Evolutionary conservation across 169 alveolate genomes (phyloP).

Genomic region (Ophryocystis elektroscirrha): DNA sequence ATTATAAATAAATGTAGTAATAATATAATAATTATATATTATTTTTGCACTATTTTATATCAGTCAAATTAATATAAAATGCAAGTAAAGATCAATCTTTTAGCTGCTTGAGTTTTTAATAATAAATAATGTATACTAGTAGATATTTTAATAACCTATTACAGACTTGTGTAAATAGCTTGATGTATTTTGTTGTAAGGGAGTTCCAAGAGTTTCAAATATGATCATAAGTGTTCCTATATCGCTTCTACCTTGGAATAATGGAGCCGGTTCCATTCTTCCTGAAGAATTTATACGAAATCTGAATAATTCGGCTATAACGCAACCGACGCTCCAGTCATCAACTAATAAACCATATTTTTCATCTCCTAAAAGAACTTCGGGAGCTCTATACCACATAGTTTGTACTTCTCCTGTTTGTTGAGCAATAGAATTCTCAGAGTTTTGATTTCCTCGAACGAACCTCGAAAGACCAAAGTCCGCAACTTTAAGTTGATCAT

Average conservation of each 20-base stretch:
- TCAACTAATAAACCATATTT: conserved; percentile 61
- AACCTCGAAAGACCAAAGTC: conserved; percentile 34
- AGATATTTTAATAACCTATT: conserved; percentile 5
- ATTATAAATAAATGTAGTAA: too few species aligned
- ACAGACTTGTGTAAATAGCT: too few species aligned
- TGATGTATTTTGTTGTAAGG: too few species aligned
- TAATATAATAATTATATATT: too few species aligned
- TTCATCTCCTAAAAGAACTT: conserved; percentile 51
- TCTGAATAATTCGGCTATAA: conserved; percentile 41
- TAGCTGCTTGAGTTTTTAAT: too few species aligned
- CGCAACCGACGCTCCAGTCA: conserved; percentile 67
- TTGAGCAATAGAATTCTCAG: conserved; percentile 39
- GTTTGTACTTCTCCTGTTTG: conserved; percentile 60
- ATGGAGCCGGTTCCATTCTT: conserved; percentile 11
- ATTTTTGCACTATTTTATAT: too few species aligned
- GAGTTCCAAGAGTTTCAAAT: conserved; percentile 39
- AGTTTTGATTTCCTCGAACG: conserved; percentile 27
- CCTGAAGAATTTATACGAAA: conserved; percentile 1
- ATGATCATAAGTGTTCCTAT: conserved; percentile 32
- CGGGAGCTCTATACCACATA: conserved; percentile 69
- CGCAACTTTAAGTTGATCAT: conserved; percentile 40
- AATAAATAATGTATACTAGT: too few species aligned
- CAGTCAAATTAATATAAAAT: too few species aligned
- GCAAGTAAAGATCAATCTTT: too few species aligned
- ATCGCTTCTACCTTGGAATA: conserved; percentile 36